Evolutionary conservation across 495 filamentous ascomycete genomes (phyloP).

Genomic region (Talaromyces wortmannii): DNA sequence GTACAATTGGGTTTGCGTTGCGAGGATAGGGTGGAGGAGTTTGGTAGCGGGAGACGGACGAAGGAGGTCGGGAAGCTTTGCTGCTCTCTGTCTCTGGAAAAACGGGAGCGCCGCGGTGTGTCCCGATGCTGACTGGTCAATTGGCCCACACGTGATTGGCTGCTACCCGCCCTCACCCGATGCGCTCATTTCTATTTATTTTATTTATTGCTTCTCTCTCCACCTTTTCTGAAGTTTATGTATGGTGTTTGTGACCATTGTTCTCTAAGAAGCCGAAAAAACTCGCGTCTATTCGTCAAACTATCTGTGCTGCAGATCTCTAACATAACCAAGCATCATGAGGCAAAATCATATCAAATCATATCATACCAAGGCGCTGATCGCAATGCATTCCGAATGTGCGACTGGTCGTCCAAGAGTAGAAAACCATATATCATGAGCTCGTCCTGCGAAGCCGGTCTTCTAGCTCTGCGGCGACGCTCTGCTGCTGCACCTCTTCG

Average conservation of each 20-base stretch:
- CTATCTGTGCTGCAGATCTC: too few species aligned
- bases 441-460: conserved; percentile 30
- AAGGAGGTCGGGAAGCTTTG: conserved; percentile 2
- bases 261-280: too few species aligned
- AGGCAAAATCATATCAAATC: too few species aligned
- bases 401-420: background rate
- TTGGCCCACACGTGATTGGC: conserved; percentile 43
- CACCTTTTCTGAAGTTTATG: too few species aligned
- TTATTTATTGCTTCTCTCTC: too few species aligned
- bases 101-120: conserved; percentile 4
- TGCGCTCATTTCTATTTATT: background rate
- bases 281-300: too few species aligned
- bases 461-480: conserved; percentile 58
- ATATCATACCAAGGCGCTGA: too few species aligned
- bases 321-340: too few species aligned
- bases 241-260: too few species aligned
- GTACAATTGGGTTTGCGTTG: conserved; percentile 4
- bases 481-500: conserved; percentile 79
- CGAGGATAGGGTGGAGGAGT: background rate
- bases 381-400: background rate
- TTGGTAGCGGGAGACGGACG: background rate
- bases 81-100: background rate
- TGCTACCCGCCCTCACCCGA: conserved; percentile 5
- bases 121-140: conserved; percentile 32
- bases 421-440: conserved; percentile 1